Evolutionary conservation across 345 rosid species (phyloP).

Genomic region (Conringia planisiliqua): DNA sequence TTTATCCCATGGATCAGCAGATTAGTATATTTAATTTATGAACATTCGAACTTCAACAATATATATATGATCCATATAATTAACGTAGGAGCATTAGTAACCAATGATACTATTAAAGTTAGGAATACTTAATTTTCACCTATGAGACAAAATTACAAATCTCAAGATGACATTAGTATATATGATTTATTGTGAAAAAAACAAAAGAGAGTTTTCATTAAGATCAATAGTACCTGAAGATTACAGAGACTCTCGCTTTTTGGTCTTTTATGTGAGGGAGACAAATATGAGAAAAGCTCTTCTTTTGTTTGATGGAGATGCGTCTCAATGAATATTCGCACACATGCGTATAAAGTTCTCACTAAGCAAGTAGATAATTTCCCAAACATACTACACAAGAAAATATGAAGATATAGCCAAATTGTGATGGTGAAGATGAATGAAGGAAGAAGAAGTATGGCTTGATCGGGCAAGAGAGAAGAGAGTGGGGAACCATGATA

Average conservation of each 20-base stretch:
- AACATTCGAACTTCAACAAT: neutral
- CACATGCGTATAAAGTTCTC: neutral
- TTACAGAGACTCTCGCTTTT: neutral
- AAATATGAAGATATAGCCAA: conserved; percentile 1
- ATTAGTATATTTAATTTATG: neutral
- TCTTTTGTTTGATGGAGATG: conserved; percentile 15
- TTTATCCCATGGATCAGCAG: neutral
- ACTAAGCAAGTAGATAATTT: neutral
- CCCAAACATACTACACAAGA: neutral
- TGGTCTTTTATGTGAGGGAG: neutral
- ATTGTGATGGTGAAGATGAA: conserved; percentile 3
- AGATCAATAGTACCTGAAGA: conserved; percentile 8
- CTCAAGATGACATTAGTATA: neutral
- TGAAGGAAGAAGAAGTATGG: conserved; percentile 15
- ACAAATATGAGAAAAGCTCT: conserved; percentile 2
- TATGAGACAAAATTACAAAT: neutral
- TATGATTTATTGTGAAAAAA: neutral
- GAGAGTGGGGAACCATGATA: conserved; percentile 31
- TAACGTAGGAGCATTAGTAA: neutral
- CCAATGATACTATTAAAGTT: neutral
- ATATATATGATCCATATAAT: neutral
- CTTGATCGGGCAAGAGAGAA: conserved; percentile 9
- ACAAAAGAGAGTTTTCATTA: neutral
- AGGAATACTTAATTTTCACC: neutral
- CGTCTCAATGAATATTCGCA: neutral